Evolutionary conservation across 1,139 yeast genomes (phyloP).

Genomic region (Yamadazyma membranifaciens): DNA sequence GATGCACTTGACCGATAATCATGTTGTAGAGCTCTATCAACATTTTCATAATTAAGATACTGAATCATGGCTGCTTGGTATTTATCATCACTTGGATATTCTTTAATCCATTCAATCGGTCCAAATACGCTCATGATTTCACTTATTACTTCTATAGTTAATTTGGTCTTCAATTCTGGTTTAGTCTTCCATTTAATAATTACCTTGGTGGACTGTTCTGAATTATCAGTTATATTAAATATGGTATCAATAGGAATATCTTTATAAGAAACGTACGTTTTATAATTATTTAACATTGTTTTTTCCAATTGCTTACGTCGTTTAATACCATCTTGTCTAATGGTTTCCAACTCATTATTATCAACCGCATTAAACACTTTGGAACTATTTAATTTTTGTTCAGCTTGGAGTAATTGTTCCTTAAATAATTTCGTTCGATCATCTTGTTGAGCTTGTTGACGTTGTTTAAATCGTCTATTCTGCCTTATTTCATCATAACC

Average conservation of each 20-base stretch:
- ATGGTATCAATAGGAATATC: constrained; percentile 16
- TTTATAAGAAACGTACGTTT: constrained; percentile 21
- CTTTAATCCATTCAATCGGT: constrained; percentile 19
- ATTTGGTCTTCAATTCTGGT: constrained; percentile 29
- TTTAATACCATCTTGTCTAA: constrained; percentile 31
- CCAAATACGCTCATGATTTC: constrained; percentile 52
- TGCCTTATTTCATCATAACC: constrained; percentile 36
- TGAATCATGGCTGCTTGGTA: constrained; percentile 41
- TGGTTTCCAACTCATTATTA: constrained; percentile 23
- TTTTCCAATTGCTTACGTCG: constrained; percentile 25
- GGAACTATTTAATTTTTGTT: constrained; percentile 15
- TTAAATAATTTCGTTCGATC: constrained; percentile 32
- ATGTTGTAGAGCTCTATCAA: constrained; percentile 36
- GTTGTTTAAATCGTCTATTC: constrained; percentile 15
- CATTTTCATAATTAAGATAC: constrained; percentile 23
- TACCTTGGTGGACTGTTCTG: constrained; percentile 12
- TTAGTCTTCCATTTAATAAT: constrained; percentile 42
- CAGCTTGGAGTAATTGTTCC: constrained; percentile 33
- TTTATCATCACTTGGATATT: constrained; percentile 16
- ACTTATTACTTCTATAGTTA: constrained; percentile 30
- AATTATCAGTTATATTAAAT: constrained; percentile 6
- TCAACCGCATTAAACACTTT: constrained; percentile 11
- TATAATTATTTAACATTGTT: constrained; percentile 5
- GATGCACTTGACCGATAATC: constrained; percentile 41
- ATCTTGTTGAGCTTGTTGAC: constrained; percentile 17